Evolutionary conservation across 1,139 yeast species (phyloP).

Genomic region (Magnusiomyces ingens): DNA sequence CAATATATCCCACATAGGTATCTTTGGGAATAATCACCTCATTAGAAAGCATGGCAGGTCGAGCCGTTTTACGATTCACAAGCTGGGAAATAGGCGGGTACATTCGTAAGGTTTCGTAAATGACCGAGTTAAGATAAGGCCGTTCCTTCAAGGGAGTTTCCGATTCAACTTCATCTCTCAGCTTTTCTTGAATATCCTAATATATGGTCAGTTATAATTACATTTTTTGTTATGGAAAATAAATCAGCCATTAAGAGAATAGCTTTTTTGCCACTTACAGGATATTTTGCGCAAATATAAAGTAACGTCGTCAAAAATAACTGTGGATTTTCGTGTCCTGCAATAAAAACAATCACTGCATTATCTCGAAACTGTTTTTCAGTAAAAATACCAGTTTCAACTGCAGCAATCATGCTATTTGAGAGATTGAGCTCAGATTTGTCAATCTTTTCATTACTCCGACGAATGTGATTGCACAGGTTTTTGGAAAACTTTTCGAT

Average conservation of each 20-base stretch:
- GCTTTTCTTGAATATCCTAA: constrained; percentile 9
- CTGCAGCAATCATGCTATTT: constrained; percentile 37
- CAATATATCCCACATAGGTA: constrained; percentile 51
- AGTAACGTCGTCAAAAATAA: constrained; percentile 44
- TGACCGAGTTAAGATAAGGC: constrained; percentile 33
- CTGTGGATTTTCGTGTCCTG: constrained; percentile 63
- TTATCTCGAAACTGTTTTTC: constrained; percentile 49
- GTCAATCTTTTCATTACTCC: constrained; percentile 23
- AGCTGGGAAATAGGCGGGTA: constrained; percentile 56
- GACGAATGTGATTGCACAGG: constrained; percentile 29
- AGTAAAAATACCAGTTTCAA: constrained; percentile 35
- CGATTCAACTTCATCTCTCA: constrained; percentile 10
- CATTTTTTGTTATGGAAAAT: constrained; percentile 39
- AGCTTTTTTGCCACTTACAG: constrained; percentile 12
- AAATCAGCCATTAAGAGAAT: constrained; percentile 15
- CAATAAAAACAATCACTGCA: constrained; percentile 48
- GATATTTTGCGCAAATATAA: constrained; percentile 42
- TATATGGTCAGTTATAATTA: constrained; percentile 24
- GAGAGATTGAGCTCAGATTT: constrained; percentile 29
- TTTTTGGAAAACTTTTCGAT: constrained; percentile 41
- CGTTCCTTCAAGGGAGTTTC: constrained; percentile 22
- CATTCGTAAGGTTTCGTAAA: constrained; percentile 48
- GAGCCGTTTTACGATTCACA: constrained; percentile 45
- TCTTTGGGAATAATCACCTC: constrained; percentile 44
- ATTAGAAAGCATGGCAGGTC: constrained; percentile 37